A percentile compares a stretch with the other conserved stretches of the same genome.
phyloP scores from a whole-genome alignment of 805 yeast genomes.

The Cyberlindnera samutprakarnensis region DNA sequence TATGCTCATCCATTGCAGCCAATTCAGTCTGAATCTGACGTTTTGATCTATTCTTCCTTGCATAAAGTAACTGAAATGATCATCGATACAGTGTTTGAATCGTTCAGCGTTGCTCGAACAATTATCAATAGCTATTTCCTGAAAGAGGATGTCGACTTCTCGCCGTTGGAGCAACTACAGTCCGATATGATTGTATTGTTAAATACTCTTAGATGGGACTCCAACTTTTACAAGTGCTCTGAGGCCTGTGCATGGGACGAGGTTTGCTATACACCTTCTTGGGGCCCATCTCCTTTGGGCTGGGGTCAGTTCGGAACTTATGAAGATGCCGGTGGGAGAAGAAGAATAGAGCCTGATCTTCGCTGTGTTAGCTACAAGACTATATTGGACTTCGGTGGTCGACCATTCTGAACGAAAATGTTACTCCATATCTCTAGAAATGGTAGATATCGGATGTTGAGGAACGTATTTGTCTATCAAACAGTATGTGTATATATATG shows the following conservation, averaged over 20 bases:
- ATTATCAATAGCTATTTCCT: slow-evolving; percentile 20
- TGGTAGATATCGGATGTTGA: too few relatives aligned
- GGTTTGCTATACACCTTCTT: slow-evolving; percentile 49
- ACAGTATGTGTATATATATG: too few relatives aligned
- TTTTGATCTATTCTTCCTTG: slow-evolving; percentile 41
- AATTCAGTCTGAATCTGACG: slow-evolving; percentile 34
- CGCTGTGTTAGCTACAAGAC: slow-evolving; percentile 16
- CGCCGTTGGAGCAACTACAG: background rate
- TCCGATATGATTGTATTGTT: slow-evolving; percentile 16
- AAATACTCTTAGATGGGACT: slow-evolving; percentile 30
- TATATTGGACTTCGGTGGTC: too few relatives aligned
- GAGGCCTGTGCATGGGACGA: slow-evolving; percentile 37
- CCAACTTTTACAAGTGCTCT: slow-evolving; percentile 34
- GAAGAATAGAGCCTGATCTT: slow-evolving; percentile 17
- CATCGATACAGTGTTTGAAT: slow-evolving; percentile 28
- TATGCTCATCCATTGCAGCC: slow-evolving; percentile 37
- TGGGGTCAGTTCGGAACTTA: slow-evolving; percentile 28
- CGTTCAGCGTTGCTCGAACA: slow-evolving; percentile 25
- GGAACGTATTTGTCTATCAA: too few relatives aligned
- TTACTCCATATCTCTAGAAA: too few relatives aligned
- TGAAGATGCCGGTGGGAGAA: slow-evolving; percentile 17
- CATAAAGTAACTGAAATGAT: slow-evolving; percentile 33
- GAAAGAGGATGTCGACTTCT: background rate
- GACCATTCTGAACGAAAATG: too few relatives aligned
- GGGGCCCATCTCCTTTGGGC: slow-evolving; percentile 53